These are phyloP conservation scores for Microglena sp. DNA, from an alignment of 139 green algal species.

Conservation along the genomic window DNA sequence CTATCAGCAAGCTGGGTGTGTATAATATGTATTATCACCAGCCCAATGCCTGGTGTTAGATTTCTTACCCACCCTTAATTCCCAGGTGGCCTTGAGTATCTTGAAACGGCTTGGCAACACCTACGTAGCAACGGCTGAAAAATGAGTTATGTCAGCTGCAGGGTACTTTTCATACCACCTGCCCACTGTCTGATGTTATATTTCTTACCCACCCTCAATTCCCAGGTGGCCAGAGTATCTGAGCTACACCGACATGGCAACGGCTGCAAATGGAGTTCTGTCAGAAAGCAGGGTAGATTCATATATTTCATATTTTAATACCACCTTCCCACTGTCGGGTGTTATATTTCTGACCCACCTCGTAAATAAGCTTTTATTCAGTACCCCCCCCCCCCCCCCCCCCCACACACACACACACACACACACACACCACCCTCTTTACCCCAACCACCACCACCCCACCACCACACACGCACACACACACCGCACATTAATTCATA, in stretches of 20 bases:
- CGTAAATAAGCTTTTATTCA: neutral
- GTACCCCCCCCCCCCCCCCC: too few relatives aligned
- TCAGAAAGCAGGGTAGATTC: too few relatives aligned
- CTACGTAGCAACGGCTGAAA: constrained; percentile 28
- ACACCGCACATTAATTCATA: neutral
- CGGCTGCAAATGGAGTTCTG: constrained; percentile 16
- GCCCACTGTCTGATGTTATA: neutral
- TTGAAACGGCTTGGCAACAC: constrained; percentile 46
- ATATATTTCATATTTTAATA: too few relatives aligned
- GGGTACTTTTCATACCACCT: too few relatives aligned
- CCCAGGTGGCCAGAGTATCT: constrained; percentile 46
- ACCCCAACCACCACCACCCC: neutral
- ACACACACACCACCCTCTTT: neutral
- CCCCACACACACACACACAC: constrained; percentile 8
- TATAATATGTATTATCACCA: too few relatives aligned
- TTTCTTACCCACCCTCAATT: too few relatives aligned
- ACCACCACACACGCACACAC: neutral
- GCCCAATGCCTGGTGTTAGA: too few relatives aligned
- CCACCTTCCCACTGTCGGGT: neutral
- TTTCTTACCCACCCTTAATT: too few relatives aligned
- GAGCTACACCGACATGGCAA: constrained; percentile 36
- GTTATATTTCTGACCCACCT: neutral
- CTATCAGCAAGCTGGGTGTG: too few relatives aligned
- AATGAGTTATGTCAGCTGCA: too few relatives aligned
- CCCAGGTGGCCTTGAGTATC: constrained; percentile 53